Evolutionary conservation across 768 basidiomycete genomes (phyloP).

Genomic region (Naganishia randhawae): DNA sequence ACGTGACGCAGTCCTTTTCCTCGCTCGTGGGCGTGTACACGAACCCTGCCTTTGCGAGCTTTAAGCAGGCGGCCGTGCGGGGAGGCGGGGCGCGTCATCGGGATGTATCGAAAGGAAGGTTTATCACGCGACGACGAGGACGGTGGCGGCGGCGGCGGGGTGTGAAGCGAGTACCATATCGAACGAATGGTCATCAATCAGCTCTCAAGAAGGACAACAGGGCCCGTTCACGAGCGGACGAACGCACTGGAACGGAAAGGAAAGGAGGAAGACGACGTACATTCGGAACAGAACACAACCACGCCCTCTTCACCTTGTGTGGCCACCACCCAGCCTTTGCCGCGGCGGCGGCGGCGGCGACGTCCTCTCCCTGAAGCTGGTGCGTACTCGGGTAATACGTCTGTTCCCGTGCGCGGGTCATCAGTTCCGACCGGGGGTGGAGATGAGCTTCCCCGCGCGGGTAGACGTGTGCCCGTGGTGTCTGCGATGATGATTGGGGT

Average conservation of each 20-base stretch:
- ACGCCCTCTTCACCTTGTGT: slow-evolving; percentile 43
- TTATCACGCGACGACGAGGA: background rate
- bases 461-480: background rate
- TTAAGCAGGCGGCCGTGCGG: no score
- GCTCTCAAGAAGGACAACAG: no score
- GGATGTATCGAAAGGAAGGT: no score
- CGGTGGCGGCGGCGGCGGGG: background rate
- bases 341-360: no score
- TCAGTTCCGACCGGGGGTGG: slow-evolving; percentile 37
- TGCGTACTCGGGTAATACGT: slow-evolving; percentile 35
- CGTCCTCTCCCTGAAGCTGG: slow-evolving; percentile 33
- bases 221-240: no score
- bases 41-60: slow-evolving; percentile 91
- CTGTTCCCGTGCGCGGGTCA: slow-evolving; percentile 33
- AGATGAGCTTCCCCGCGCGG: background rate
- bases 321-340: slow-evolving; percentile 49
- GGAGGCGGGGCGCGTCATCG: background rate
- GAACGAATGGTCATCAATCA: no score
- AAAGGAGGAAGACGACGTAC: slow-evolving; percentile 32
- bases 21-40: slow-evolving; percentile 65
- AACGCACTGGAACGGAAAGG: background rate
- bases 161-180: no score
- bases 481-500: no score
- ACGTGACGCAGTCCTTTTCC: slow-evolving; percentile 76
- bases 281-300: slow-evolving; percentile 42